Evolutionary conservation across 176 grass and related monocot species (phyloP).

Genomic region (Miscanthus lutarioriparius): DNA sequence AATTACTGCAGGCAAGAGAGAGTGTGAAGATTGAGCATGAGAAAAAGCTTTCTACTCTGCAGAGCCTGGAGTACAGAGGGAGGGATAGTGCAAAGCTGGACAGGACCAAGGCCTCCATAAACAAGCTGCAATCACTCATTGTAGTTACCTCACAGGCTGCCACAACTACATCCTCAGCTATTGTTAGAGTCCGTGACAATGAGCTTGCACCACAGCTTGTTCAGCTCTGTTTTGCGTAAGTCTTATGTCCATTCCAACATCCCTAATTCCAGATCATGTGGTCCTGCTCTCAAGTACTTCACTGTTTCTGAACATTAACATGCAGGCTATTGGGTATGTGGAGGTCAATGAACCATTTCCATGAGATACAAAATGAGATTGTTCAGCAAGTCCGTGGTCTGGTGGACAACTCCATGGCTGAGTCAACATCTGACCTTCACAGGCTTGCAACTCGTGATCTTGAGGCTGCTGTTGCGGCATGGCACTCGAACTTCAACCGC

Average conservation of each 20-base stretch:
- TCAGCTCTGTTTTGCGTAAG: constrained; percentile 90
- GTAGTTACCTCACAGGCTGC: constrained; percentile 91
- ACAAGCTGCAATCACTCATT: constrained; percentile 94
- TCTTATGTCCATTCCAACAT: background rate
- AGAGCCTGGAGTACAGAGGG: constrained; percentile 81
- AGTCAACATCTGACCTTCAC: constrained; percentile 92
- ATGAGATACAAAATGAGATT: constrained; percentile 86
- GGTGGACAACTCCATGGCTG: constrained; percentile 66
- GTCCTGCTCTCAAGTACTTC: constrained; percentile 12
- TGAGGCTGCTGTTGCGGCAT: constrained; percentile 79
- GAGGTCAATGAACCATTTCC: constrained; percentile 92
- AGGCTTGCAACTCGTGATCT: constrained; percentile 86
- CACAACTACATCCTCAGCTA: constrained; percentile 91
- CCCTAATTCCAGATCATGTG: constrained; percentile 17
- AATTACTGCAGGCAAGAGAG: constrained; percentile 74
- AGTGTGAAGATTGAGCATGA: constrained; percentile 89
- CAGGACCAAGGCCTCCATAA: constrained; percentile 94
- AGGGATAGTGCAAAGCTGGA: constrained; percentile 87
- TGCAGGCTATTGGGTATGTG: constrained; percentile 91
- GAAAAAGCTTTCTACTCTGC: constrained; percentile 92
- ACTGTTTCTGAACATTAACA: constrained; percentile 31
- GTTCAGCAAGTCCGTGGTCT: constrained; percentile 94
- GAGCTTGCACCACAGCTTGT: constrained; percentile 99
- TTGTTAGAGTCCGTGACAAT: constrained; percentile 83
- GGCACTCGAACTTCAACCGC: constrained; percentile 91